Percentiles rank a stretch among this genome's conserved stretches.
phyloP scores from a whole-genome alignment of 2,329 filamentous ascomycete species.

The Lecanicillium sp. region DNA sequence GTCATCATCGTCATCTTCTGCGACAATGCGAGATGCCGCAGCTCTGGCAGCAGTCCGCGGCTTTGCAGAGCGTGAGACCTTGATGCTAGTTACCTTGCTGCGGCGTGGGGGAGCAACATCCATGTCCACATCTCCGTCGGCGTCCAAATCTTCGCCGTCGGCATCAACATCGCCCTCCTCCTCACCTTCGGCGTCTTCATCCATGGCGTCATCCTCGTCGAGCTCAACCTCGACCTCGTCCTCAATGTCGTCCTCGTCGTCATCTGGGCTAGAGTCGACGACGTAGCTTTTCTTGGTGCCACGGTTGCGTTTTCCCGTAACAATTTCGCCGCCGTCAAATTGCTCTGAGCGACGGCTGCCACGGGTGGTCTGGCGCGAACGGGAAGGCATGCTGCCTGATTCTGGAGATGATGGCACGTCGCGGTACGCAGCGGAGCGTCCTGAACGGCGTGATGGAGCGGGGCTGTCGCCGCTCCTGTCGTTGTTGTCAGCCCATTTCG shows the following conservation, averaged over 20 bases:
- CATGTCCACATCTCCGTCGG: slow-evolving; percentile 36
- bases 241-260: slow-evolving; percentile 37
- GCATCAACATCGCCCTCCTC: slow-evolving; percentile 32
- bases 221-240: slow-evolving; percentile 28
- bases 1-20: slow-evolving; percentile 36
- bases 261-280: slow-evolving; percentile 48
- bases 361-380: slow-evolving; percentile 39
- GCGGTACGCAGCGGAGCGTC: slow-evolving; percentile 38
- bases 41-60: slow-evolving; percentile 22
- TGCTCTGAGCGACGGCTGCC: slow-evolving; percentile 31
- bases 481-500: slow-evolving; percentile 34
- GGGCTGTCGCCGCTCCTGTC: slow-evolving; percentile 29
- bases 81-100: slow-evolving; percentile 33
- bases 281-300: slow-evolving; percentile 55
- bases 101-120: slow-evolving; percentile 34
- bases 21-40: slow-evolving; percentile 27
- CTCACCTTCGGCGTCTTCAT: slow-evolving; percentile 29
- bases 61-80: slow-evolving; percentile 34
- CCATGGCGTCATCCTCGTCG: slow-evolving; percentile 35
- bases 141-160: slow-evolving; percentile 34
- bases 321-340: slow-evolving; percentile 41
- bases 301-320: slow-evolving; percentile 46
- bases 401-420: slow-evolving; percentile 43
- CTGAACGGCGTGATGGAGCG: slow-evolving; percentile 49
- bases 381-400: slow-evolving; percentile 29